phyloP scores from a whole-genome alignment of 169 alveolate species.

The Plasmodium yoelii region DNA sequence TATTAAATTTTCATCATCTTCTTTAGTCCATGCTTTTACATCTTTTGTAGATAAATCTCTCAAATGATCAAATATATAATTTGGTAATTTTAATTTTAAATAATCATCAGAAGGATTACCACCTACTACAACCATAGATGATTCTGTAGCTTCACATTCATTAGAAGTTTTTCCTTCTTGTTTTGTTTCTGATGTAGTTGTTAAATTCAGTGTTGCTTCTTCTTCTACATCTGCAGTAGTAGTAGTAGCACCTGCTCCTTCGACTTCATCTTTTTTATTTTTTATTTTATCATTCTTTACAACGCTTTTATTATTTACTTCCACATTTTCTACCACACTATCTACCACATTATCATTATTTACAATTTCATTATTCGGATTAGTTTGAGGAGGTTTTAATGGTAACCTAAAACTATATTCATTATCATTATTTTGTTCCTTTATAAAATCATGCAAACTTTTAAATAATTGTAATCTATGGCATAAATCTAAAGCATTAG shows the following conservation, averaged over 20 bases:
- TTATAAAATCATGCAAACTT: conserved; percentile 75
- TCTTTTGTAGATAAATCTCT: conserved; percentile 81
- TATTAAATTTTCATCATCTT: conserved; percentile 86
- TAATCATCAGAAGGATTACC: conserved; percentile 34
- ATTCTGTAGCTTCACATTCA: conserved; percentile 13
- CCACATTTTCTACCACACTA: neutral
- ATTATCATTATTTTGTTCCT: conserved; percentile 82
- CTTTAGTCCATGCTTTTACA: conserved; percentile 86
- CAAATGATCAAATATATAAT: conserved; percentile 77
- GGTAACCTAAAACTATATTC: conserved; percentile 85
- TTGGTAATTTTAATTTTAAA: conserved; percentile 81
- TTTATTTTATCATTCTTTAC: conserved; percentile 1
- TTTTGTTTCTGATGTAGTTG: no score
- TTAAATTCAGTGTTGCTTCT: neutral
- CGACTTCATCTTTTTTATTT: conserved; percentile 16
- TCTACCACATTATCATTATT: neutral
- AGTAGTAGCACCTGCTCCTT: neutral
- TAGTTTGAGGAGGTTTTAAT: neutral
- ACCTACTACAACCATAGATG: neutral
- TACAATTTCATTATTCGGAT: no score
- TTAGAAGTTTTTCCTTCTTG: conserved; percentile 21
- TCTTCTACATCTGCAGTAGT: neutral
- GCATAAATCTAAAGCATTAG: conserved; percentile 80
- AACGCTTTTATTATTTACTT: conserved; percentile 1
- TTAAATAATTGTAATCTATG: conserved; percentile 78